Conservation (phyloP, 192 early-diverging fungal genomes). For the Glomus cerebriforme region DNA sequence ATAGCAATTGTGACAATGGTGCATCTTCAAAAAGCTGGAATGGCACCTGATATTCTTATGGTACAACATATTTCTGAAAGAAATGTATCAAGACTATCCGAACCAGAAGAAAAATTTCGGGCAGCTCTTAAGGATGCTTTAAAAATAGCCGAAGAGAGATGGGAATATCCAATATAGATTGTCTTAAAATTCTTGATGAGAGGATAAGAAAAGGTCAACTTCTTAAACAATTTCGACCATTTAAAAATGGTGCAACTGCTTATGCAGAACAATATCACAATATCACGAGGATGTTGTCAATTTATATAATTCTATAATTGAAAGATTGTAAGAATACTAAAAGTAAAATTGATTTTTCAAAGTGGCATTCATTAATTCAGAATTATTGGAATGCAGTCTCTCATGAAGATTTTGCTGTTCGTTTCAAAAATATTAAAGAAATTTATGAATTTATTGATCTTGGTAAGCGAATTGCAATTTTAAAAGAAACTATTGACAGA, state of each 20-base stretch:
- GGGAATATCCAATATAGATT: not conserved
- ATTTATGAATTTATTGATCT: constrained; percentile 29
- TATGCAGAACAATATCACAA: too few species aligned
- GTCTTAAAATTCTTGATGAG: not conserved
- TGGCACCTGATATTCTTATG: too few species aligned
- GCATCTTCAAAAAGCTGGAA: too few species aligned
- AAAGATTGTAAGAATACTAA: not conserved
- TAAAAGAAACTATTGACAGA: constrained; percentile 23
- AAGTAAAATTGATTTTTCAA: not conserved
- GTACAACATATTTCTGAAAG: constrained; percentile 29
- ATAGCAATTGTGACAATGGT: too few species aligned
- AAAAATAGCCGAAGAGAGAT: constrained; percentile 11
- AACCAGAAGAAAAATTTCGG: constrained; percentile 3
- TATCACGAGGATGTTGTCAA: constrained; percentile 26
- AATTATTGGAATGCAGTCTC: constrained; percentile 11
- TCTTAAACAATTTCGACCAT: not conserved
- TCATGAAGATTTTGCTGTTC: constrained; percentile 9
- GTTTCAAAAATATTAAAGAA: too few species aligned
- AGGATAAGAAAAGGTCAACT: constrained; percentile 2
- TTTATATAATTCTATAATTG: constrained; percentile 12
- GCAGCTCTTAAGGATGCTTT: constrained; percentile 18
- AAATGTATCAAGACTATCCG: not conserved
- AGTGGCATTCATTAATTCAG: not conserved
- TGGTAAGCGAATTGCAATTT: constrained; percentile 17
- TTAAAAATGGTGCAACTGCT: not conserved